Percentiles rank a stretch among this genome's conserved stretches.
These are phyloP conservation scores for Rosa rugosa DNA, from an alignment of 306 rosid species.

Conservation along the genomic window DNA sequence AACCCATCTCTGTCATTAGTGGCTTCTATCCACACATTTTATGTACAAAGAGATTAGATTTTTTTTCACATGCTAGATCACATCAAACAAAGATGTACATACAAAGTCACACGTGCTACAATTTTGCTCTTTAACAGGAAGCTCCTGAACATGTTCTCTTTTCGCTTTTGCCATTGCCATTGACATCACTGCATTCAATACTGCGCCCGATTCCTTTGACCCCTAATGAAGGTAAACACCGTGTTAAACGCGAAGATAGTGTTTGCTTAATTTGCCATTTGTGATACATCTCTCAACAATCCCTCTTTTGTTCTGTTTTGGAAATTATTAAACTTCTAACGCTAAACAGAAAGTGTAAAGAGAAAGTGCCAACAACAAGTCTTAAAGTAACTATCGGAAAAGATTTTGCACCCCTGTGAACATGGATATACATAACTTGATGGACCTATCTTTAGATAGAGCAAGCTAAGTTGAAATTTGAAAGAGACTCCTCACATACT, in stretches of 20 bases:
- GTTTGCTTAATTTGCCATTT: neutral
- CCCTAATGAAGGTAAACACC: neutral
- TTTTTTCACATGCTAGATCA: neutral
- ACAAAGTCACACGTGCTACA: neutral
- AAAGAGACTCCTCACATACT: neutral
- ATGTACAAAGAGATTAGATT: neutral
- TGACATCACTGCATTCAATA: neutral
- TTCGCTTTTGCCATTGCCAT: neutral
- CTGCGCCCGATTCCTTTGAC: neutral
- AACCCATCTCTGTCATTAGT: neutral
- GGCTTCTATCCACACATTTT: neutral
- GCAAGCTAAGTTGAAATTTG: neutral
- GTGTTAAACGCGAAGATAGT: neutral
- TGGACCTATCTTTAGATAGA: neutral
- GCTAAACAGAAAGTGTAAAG: neutral
- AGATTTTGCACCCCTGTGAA: neutral
- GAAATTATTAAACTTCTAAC: neutral
- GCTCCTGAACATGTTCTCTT: neutral
- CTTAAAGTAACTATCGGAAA: neutral
- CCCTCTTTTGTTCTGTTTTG: conserved; percentile 3
- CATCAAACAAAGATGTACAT: neutral
- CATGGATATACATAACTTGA: neutral
- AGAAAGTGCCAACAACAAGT: neutral
- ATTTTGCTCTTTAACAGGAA: neutral
- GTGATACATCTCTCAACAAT: neutral